Evolutionary conservation across 2,329 filamentous ascomycete species (phyloP), one percentile per base, ranked within the genome.

Genomic region (Lanzia echinophila): DNA sequence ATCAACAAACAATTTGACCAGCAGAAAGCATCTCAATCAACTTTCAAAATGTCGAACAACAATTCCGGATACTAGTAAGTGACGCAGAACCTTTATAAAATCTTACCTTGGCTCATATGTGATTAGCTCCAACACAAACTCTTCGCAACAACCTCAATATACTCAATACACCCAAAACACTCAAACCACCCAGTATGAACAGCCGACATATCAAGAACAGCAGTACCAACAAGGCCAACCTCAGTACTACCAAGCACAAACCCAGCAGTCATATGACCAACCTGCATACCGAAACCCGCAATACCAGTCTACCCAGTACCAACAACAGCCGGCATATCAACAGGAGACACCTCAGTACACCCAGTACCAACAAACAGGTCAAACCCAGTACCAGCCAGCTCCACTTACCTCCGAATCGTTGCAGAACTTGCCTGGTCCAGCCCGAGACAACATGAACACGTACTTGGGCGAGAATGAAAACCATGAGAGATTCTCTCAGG

Each of bases 401-500:
- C 34, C 52, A 6, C 46, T 50, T 3, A 43, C 38, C 1, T 42
- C 47, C 2, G 38, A 46, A n/a, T 54, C 59, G 11, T 22, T 53
- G 0, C 50, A 28, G 5, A 13, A 3, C 12, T 17, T 53, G 3
- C 34, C 50, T 2, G 1, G 4, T 3, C 44, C 50, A 10, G 33
- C 34, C 8, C 39, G 43, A 33, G 34, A 47, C 5, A 57, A 61
- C n/a, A 8, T 61, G 31, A 19, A 57, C 13, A 54, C 38, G n/a
- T 62, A 62, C 47, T 15, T 61, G 6, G 10, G 38, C 6, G 33
- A 33, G 5, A 33, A 45, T 11, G 46, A 60, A 13, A 42, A 57
- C 22, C 57, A 57, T 20, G 60, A 60, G 48, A 58, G 41, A 20
- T 15, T 52, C 3, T 19, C 48, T 2, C 50, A 58, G 39, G 53